Evolutionary conservation across 2,329 filamentous ascomycete genomes (phyloP).

Genomic region (Ilyonectria sp.): DNA sequence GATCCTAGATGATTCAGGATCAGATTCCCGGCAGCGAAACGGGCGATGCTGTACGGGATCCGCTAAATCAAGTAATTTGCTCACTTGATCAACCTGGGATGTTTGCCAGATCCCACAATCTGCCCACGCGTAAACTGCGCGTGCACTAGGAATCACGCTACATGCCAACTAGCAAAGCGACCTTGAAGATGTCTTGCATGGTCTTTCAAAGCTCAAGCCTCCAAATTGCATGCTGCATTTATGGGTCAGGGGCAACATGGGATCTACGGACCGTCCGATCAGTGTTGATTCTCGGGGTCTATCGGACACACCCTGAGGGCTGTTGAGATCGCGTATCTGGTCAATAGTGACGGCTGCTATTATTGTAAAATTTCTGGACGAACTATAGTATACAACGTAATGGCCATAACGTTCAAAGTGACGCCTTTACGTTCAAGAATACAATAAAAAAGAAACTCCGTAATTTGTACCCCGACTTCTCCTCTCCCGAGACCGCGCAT

Average conservation of each 20-base stretch:
- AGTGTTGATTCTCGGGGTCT: background rate
- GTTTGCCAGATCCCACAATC: background rate
- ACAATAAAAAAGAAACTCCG: background rate
- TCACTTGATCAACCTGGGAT: background rate
- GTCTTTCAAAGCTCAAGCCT: background rate
- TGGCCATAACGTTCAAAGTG: background rate
- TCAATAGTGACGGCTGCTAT: background rate
- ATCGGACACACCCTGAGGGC: background rate
- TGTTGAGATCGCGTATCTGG: background rate
- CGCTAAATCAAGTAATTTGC: background rate
- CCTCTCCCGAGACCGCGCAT: background rate
- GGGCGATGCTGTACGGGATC: background rate
- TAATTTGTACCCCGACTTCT: background rate
- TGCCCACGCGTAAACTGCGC: background rate
- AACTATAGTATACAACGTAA: no score
- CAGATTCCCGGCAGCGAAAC: background rate
- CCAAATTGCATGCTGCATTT: background rate
- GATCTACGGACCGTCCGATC: background rate
- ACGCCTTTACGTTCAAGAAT: background rate
- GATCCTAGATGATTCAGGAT: background rate
- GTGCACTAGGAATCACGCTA: background rate
- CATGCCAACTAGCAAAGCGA: background rate
- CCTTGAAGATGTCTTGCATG: background rate
- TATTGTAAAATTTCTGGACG: background rate
- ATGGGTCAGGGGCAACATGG: background rate